Conservation (phyloP, 208 protist species). For the Vickermania ingenoplastis region DNA sequence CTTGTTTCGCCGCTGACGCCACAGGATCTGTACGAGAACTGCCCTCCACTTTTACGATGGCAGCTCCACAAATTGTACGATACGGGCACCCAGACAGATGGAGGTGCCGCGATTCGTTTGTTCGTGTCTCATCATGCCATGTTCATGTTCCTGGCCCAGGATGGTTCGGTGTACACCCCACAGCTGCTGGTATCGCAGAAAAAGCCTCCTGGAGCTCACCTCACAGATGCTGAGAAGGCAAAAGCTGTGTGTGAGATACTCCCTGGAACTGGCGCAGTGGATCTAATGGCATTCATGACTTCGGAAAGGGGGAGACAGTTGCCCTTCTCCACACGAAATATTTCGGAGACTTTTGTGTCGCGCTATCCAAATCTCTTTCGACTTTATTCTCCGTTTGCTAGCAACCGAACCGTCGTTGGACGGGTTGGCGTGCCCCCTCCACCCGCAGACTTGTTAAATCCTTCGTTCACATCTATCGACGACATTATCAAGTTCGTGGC, state of each 20-base stretch:
- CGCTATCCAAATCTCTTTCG: constrained; percentile 12
- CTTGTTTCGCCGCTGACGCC: constrained; percentile 18
- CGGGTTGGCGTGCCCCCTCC: constrained; percentile 15
- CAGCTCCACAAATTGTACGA: constrained; percentile 8
- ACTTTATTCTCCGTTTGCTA: constrained; percentile 14
- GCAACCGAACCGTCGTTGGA: constrained; percentile 20
- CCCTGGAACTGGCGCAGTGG: not conserved
- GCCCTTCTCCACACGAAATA: not conserved
- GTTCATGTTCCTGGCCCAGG: constrained; percentile 28
- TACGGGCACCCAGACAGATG: not conserved
- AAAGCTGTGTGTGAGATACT: not conserved
- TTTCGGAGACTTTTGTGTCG: constrained; percentile 16
- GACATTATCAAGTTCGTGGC: constrained; percentile 65
- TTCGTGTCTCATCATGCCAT: constrained; percentile 67
- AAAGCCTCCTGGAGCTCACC: not conserved
- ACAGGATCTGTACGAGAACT: constrained; percentile 15
- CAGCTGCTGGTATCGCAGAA: constrained; percentile 14
- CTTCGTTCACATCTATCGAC: constrained; percentile 21
- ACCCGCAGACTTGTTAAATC: constrained; percentile 21
- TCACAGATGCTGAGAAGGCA: not conserved
- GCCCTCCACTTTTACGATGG: constrained; percentile 14
- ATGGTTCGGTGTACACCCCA: constrained; percentile 48
- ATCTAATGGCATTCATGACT: not conserved
- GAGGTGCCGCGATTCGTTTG: constrained; percentile 9
- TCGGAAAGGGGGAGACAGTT: not conserved